These are phyloP conservation scores for Lactifluus rugatus DNA, from an alignment of 768 basidiomycete species.

Conservation along the genomic window DNA sequence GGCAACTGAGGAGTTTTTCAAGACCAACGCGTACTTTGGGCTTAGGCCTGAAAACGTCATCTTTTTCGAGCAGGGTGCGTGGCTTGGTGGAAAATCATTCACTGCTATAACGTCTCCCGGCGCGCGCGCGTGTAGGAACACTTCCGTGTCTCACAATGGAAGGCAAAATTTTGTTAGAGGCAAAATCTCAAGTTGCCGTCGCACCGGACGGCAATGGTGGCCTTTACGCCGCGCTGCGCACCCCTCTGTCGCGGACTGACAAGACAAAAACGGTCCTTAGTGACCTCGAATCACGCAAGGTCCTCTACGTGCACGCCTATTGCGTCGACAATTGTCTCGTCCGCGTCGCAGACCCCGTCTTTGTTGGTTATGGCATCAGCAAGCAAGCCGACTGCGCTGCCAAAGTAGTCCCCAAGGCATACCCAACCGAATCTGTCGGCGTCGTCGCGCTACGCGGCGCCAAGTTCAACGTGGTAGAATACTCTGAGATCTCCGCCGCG, in stretches of 20 bases:
- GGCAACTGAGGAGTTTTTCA: conserved; percentile 82
- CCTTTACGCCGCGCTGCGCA: conserved; percentile 85
- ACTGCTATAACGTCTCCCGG: background rate
- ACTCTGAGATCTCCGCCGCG: conserved; percentile 87
- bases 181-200: conserved; percentile 70
- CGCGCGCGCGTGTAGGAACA: conserved; percentile 48
- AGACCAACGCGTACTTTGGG: conserved; percentile 69
- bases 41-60: conserved; percentile 71
- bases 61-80: conserved; percentile 91
- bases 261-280: conserved; percentile 67
- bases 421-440: conserved; percentile 86
- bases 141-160: conserved; percentile 91
- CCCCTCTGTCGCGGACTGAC: conserved; percentile 52
- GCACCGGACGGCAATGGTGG: conserved; percentile 99
- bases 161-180: conserved; percentile 86
- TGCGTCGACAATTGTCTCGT: conserved; percentile 99
- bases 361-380: conserved; percentile 87
- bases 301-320: conserved; percentile 90
- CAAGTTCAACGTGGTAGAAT: conserved; percentile 90
- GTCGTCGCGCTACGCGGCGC: conserved; percentile 81
- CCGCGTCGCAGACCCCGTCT: conserved; percentile 92
- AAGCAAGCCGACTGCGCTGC: conserved; percentile 87
- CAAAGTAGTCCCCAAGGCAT: conserved; percentile 89
- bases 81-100: background rate
- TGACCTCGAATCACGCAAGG: conserved; percentile 64